These are phyloP conservation scores for Celoporthe dispersa DNA, from an alignment of 2,329 filamentous ascomycete genomes.

Conservation along the genomic window DNA sequence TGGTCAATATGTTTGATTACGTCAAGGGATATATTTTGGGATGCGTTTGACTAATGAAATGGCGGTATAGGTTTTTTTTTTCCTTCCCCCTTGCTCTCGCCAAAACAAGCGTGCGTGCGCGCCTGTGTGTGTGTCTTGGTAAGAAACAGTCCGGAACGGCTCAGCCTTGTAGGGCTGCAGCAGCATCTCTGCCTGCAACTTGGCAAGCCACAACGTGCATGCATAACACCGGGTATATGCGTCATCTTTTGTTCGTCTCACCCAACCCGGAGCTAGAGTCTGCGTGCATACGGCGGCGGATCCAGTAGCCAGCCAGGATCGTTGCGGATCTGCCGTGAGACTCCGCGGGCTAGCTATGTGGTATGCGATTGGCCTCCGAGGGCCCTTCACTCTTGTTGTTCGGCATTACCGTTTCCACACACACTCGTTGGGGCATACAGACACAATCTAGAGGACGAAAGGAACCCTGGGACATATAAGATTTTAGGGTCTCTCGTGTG, in stretches of 20 bases:
- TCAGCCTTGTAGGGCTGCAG: constrained; percentile 29
- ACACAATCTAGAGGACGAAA: too few species aligned
- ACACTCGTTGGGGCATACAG: neutral
- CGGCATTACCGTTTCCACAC: constrained; percentile 12
- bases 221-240: neutral
- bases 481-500: constrained; percentile 9
- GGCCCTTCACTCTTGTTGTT: neutral
- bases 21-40: constrained; percentile 25
- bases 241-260: neutral
- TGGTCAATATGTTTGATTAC: constrained; percentile 19
- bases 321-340: constrained; percentile 5
- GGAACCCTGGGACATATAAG: neutral
- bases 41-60: constrained; percentile 25
- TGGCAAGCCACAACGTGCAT: constrained; percentile 11
- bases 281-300: neutral
- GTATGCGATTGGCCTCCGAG: neutral
- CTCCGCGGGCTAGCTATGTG: neutral
- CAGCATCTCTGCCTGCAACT: constrained; percentile 4
- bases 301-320: neutral
- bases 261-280: neutral
- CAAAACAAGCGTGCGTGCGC: neutral
- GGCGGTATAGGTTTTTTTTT: constrained; percentile 24
- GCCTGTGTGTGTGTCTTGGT: neutral
- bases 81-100: neutral
- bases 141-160: neutral